phyloP scores from a whole-genome alignment of 306 rosid genomes.

The Cucumis melo region DNA sequence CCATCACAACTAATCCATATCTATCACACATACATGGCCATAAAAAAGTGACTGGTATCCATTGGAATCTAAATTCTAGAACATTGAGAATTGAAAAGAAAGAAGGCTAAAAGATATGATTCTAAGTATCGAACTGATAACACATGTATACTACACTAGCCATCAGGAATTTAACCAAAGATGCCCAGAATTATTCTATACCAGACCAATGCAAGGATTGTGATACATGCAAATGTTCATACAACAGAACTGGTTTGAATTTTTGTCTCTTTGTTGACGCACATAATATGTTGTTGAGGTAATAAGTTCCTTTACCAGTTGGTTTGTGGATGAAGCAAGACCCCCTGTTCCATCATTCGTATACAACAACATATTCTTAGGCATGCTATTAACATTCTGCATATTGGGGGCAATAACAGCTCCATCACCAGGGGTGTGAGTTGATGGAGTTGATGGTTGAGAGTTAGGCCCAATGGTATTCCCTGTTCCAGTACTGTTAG shows the following conservation, averaged over 20 bases:
- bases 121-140: background rate
- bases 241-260: background rate
- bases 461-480: slow-evolving; percentile 80
- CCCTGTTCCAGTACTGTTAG: slow-evolving; percentile 96
- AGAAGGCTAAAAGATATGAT: background rate
- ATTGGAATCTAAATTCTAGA: background rate
- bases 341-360: slow-evolving; percentile 69
- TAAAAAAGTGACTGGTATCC: background rate
- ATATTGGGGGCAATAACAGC: slow-evolving; percentile 50
- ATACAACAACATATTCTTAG: slow-evolving; percentile 59
- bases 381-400: slow-evolving; percentile 54
- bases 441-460: slow-evolving; percentile 92
- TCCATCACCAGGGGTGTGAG: slow-evolving; percentile 88
- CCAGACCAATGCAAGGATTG: background rate
- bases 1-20: background rate
- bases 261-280: background rate
- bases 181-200: background rate
- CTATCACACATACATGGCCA: background rate
- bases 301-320: slow-evolving; percentile 45
- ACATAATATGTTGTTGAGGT: slow-evolving; percentile 5
- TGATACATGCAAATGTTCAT: background rate
- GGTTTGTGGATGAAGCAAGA: slow-evolving; percentile 86
- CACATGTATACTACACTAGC: background rate
- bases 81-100: background rate
- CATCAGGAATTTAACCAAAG: background rate